These are phyloP conservation scores for Sporothrix brunneoviolacea DNA, from an alignment of 2,329 filamentous ascomycete genomes.

Conservation along the genomic window DNA sequence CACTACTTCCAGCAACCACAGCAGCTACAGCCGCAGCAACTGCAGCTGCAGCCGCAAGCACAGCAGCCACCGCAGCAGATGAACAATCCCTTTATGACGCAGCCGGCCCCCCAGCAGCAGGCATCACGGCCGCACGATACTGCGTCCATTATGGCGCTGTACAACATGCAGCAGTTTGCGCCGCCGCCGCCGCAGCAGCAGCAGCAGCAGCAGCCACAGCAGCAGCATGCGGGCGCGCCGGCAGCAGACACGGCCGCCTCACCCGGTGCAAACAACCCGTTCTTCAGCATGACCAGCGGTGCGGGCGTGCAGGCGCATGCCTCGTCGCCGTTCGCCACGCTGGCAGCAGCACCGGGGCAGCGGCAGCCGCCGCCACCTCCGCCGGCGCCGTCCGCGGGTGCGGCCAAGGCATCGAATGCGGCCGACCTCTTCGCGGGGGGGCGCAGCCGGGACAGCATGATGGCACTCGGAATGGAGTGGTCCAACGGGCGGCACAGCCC, in stretches of 20 bases:
- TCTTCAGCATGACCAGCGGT: constrained; percentile 32
- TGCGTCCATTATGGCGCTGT: constrained; percentile 68
- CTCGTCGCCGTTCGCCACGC: neutral
- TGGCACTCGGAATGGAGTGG: constrained; percentile 59
- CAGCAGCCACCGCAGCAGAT: constrained; percentile 11
- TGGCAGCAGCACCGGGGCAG: constrained; percentile 5
- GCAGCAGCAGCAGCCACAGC: constrained; percentile 18
- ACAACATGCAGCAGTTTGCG: constrained; percentile 53
- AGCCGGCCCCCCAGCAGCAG: constrained; percentile 27
- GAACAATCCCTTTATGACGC: constrained; percentile 27
- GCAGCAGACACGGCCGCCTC: neutral
- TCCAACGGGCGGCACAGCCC: constrained; percentile 68
- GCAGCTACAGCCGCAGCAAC: constrained; percentile 28
- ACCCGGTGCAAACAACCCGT: constrained; percentile 49
- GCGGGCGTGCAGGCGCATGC: neutral
- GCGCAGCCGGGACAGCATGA: constrained; percentile 67
- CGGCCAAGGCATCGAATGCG: constrained; percentile 17
- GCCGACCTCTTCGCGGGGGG: constrained; percentile 25
- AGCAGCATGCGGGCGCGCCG: neutral
- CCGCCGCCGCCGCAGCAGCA: constrained; percentile 28
- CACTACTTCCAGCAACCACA: constrained; percentile 11
- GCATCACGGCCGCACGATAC: constrained; percentile 55
- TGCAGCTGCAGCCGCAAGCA: constrained; percentile 21
- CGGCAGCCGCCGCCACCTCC: constrained; percentile 14
- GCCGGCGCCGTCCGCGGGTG: constrained; percentile 18